Evolutionary conservation across 2,329 filamentous ascomycete species (phyloP).

Genomic region (Nigrograna mackinnonii): DNA sequence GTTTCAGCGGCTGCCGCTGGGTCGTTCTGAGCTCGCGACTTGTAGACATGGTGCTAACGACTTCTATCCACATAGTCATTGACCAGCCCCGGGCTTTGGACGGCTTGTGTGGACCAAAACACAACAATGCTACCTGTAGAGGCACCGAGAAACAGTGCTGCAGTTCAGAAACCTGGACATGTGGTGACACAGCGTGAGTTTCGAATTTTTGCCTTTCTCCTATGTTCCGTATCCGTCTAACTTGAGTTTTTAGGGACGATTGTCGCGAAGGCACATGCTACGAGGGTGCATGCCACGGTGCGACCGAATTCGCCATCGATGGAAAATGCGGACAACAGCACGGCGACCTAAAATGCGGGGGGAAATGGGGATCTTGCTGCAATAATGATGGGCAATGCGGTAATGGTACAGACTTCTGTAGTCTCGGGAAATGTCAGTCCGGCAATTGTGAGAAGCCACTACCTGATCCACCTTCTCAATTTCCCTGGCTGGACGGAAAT

Average conservation of each 20-base stretch:
- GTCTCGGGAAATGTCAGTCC: constrained; percentile 1
- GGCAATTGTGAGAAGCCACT: constrained; percentile 2
- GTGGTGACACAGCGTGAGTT: constrained; percentile 29
- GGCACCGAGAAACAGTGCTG: constrained; percentile 34
- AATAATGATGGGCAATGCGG: constrained; percentile 2
- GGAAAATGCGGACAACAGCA: constrained; percentile 11
- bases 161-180: constrained; percentile 36
- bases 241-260: constrained; percentile 28
- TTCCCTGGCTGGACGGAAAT: not conserved
- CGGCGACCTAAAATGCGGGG: constrained; percentile 11
- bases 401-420: not conserved
- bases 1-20: constrained; percentile 5
- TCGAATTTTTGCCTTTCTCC: constrained; percentile 2
- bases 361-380: constrained; percentile 17
- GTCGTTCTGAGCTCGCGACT: not conserved
- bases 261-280: constrained; percentile 38
- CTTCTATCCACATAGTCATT: constrained; percentile 15
- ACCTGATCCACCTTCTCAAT: not conserved
- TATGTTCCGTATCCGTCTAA: constrained; percentile 2
- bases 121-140: constrained; percentile 37
- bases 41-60: constrained; percentile 8
- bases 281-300: constrained; percentile 34
- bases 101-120: constrained; percentile 32
- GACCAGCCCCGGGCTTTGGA: no score
- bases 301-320: constrained; percentile 9